Conservation (phyloP, 2,329 filamentous ascomycete species). For the Claviceps pazoutovae region DNA sequence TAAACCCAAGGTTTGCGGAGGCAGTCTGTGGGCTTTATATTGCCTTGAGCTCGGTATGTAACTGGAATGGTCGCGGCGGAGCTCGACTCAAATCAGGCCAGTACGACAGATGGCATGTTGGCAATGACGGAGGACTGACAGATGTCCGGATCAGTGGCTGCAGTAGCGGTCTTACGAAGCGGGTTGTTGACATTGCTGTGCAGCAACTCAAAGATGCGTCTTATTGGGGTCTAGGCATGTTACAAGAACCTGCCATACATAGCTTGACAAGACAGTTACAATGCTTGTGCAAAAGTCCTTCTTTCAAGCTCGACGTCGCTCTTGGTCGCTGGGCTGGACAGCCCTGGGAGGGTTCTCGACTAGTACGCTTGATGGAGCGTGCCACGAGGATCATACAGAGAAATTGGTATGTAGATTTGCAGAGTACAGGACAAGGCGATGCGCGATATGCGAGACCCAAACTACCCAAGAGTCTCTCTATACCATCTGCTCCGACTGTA, state of each 20-base stretch:
- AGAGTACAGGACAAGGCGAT: conserved; percentile 40
- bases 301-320: conserved; percentile 25
- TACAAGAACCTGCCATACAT: conserved; percentile 42
- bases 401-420: conserved; percentile 77
- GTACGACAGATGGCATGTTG: conserved; percentile 86
- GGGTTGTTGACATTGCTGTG: conserved; percentile 79
- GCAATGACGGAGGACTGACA: conserved; percentile 66
- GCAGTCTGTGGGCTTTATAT: conserved; percentile 93
- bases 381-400: conserved; percentile 64
- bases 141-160: conserved; percentile 51
- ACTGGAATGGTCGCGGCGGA: conserved; percentile 83
- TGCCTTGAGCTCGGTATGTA: conserved; percentile 89
- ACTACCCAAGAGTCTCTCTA: conserved; percentile 56
- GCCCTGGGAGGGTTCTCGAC: conserved; percentile 76
- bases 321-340: conserved; percentile 52
- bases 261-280: conserved; percentile 34
- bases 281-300: conserved; percentile 21
- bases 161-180: conserved; percentile 70
- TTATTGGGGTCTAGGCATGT: conserved; percentile 63
- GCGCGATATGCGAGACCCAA: conserved; percentile 56
- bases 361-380: conserved; percentile 74
- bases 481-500: conserved; percentile 84
- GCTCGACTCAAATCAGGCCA: conserved; percentile 59
- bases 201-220: conserved; percentile 80
- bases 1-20: conserved; percentile 94